These are phyloP conservation scores for Xerophyta viscosa DNA, from an alignment of 106 monocot species.

Conservation along the genomic window DNA sequence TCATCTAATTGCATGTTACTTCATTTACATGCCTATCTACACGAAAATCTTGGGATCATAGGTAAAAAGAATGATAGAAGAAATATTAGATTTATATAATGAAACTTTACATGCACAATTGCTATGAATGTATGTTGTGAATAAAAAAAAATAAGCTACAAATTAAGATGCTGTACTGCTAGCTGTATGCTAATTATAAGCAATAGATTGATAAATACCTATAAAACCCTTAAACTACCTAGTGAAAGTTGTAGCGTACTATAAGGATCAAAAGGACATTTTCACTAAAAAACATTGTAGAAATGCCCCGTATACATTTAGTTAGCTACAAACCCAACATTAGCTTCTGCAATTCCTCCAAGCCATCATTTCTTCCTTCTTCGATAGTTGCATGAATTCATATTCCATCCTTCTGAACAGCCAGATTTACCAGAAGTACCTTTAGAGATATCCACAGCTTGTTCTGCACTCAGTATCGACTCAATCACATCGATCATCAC, in stretches of 20 bases:
- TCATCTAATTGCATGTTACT: too few species aligned
- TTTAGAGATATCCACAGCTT: constrained; percentile 9
- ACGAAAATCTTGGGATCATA: too few species aligned
- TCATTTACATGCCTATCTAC: too few species aligned
- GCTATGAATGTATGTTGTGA: too few species aligned
- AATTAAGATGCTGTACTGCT: too few species aligned
- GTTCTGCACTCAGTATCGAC: constrained; percentile 11
- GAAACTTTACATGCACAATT: too few species aligned
- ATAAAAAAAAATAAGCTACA: too few species aligned
- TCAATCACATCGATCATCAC: constrained; percentile 11
- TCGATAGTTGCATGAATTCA: not conserved
- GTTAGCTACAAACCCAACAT: not conserved
- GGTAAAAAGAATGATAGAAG: too few species aligned
- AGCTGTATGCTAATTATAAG: too few species aligned
- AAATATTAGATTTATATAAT: too few species aligned
- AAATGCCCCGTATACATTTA: not conserved
- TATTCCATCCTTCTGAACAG: not conserved
- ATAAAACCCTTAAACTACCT: not conserved
- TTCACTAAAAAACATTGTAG: not conserved
- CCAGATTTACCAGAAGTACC: not conserved
- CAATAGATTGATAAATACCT: not conserved
- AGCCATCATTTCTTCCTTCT: not conserved
- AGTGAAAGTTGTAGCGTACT: not conserved
- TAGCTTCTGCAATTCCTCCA: not conserved
- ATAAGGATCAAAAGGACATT: not conserved